Base-by-base conservation (phyloP, 345 rosid species). In the Murraya paniculata region DNA sequence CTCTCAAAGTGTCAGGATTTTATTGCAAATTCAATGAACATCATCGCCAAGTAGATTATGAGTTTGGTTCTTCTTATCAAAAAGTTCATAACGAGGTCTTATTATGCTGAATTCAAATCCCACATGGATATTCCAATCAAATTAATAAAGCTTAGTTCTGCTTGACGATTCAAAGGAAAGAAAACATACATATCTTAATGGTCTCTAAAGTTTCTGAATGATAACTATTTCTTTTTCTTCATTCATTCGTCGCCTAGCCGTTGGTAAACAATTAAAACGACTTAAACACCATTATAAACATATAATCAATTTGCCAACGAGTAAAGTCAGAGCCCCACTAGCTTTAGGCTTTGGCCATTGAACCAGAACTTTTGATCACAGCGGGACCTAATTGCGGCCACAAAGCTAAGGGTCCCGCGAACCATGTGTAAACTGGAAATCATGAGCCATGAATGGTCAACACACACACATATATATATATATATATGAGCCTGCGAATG, bases 361-460 rank as follows among this genome's bases (percentile, higher is more conserved):
- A 68, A 41, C 33, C 55, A 6, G 7, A 36, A 36, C 50, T 41
- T 68, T 68, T 68, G 10, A 8, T 27, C 48, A 68, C 13, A 22
- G 72, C 72, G 55, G 72, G 72, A 9, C 55, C 72, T 41, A 6
- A 11, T 30, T 56, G 38, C 53, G 38, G 66, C 9, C 56, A 25
- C 16, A 36, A 25, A 56, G 31, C 1, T 7, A 10, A 0, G 58
- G 77, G 77, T 74, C 58, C 77, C 18, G 10, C 39, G 35, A 39
- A 36, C 65, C 76, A 35, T 72, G 65, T 11, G 50, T 9, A 28
- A 45, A 45, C 50, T 13, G 50, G 50, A 13, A 72, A 72, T 72
- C 50, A 72, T 57, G 65, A 72, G 65, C 30, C 11, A 55, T 58
- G 9, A 11, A 31, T 60, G 77, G 77, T 73, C 76, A 70, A 70